phyloP scores from a whole-genome alignment of 306 rosid species.

The Arachis hypogaea region DNA sequence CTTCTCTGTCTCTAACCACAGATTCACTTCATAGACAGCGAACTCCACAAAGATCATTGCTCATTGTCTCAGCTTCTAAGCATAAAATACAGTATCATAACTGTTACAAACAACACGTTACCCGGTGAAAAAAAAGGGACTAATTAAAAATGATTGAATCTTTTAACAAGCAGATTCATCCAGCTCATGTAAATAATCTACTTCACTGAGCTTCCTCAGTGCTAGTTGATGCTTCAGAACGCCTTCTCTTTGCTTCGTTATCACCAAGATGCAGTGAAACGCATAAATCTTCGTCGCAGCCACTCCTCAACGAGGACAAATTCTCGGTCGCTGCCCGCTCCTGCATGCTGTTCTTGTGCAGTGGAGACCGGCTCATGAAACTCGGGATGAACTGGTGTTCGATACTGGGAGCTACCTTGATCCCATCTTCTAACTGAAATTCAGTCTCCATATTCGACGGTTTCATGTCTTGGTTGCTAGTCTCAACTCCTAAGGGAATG shows the following conservation, averaged over 20 bases:
- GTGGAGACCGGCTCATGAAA: slow-evolving; percentile 67
- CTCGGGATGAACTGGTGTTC: slow-evolving; percentile 97
- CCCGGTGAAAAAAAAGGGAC: slow-evolving; percentile 26
- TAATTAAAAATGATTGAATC: slow-evolving; percentile 21
- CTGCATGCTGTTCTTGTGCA: slow-evolving; percentile 54
- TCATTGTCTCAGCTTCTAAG: slow-evolving; percentile 35
- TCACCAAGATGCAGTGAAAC: slow-evolving; percentile 94
- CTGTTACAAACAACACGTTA: slow-evolving; percentile 35
- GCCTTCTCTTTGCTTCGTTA: slow-evolving; percentile 90
- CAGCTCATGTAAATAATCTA: slow-evolving; percentile 36
- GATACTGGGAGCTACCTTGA: slow-evolving; percentile 66
- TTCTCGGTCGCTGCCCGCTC: slow-evolving; percentile 64
- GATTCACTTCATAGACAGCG: slow-evolving; percentile 32
- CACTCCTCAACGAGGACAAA: slow-evolving; percentile 70
- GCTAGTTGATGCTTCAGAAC: slow-evolving; percentile 75
- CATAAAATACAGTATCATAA: slow-evolving; percentile 36
- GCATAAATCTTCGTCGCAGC: slow-evolving; percentile 69
- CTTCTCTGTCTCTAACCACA: slow-evolving; percentile 11
- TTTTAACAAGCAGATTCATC: slow-evolving; percentile 29
- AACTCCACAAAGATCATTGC: slow-evolving; percentile 38
- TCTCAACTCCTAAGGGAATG: slow-evolving; percentile 69
- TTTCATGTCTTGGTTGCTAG: slow-evolving; percentile 56
- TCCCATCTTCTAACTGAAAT: slow-evolving; percentile 75
- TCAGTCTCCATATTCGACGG: slow-evolving; percentile 61
- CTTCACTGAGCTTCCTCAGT: slow-evolving; percentile 66